Conservation (phyloP, 2,329 filamentous ascomycete species). For the Ophiostoma quercus region DNA sequence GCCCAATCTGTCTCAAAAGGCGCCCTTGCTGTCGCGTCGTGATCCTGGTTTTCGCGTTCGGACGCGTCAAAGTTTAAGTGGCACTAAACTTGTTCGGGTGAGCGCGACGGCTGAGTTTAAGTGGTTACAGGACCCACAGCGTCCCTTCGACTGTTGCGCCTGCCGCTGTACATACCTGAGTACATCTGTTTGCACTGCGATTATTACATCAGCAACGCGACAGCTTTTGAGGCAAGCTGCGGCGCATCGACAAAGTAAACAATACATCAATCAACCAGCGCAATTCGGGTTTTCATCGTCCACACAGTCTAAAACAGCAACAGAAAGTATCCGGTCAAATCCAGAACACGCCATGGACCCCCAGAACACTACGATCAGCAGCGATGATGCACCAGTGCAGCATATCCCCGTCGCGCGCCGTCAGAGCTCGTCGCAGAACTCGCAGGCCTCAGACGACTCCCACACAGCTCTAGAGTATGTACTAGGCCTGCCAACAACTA, state of each 20-base stretch:
- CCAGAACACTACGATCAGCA: conserved; percentile 12
- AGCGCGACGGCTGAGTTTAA: neutral
- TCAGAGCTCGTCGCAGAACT: conserved; percentile 58
- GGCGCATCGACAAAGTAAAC: conserved; percentile 5
- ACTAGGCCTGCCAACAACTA: too few relatives aligned
- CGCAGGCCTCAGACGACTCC: conserved; percentile 56
- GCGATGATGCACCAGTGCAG: conserved; percentile 46
- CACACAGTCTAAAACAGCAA: neutral
- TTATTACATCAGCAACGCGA: conserved; percentile 10
- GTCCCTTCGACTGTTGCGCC: neutral
- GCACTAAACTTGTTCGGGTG: conserved; percentile 33
- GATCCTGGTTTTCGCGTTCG: conserved; percentile 23
- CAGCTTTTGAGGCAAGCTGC: neutral
- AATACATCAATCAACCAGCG: neutral
- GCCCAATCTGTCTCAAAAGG: conserved; percentile 1
- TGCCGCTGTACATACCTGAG: neutral
- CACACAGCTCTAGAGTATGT: conserved; percentile 66
- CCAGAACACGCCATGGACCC: neutral
- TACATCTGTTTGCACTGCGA: neutral
- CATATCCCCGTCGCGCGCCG: conserved; percentile 39
- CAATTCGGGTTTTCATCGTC: neutral
- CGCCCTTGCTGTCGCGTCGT: conserved; percentile 18
- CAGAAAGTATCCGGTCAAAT: neutral
- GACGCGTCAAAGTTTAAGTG: conserved; percentile 39
- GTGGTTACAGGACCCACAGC: conserved; percentile 15